These are phyloP conservation scores for Aspergillus ustus DNA, from an alignment of 2,329 filamentous ascomycete species.

Conservation along the genomic window DNA sequence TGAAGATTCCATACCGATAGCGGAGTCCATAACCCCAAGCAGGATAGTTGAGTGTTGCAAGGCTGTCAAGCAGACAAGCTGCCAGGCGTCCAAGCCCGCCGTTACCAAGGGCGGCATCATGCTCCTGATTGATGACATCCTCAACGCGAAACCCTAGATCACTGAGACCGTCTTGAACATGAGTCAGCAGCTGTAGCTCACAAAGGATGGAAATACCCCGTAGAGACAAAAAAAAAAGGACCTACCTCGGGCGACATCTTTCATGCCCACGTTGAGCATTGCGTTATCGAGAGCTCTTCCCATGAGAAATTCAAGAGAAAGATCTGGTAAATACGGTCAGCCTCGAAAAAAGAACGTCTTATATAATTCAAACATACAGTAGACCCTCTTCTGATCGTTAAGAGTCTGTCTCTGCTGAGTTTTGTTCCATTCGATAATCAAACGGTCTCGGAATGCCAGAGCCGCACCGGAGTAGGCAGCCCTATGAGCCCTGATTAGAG, in stretches of 20 bases:
- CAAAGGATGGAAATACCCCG: conserved; percentile 3
- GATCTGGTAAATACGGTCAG: conserved; percentile 55
- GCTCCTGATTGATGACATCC: conserved; percentile 91
- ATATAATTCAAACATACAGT: conserved; percentile 62
- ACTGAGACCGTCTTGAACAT: conserved; percentile 69
- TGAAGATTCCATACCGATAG: conserved; percentile 98
- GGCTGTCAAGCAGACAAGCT: conserved; percentile 94
- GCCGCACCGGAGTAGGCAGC: conserved; percentile 91
- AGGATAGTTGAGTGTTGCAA: conserved; percentile 92
- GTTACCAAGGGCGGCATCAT: conserved; percentile 94
- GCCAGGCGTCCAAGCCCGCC: conserved; percentile 93
- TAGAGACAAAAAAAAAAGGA: too few relatives aligned
- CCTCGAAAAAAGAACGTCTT: not conserved
- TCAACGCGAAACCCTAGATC: conserved; percentile 97
- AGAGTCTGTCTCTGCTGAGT: conserved; percentile 96
- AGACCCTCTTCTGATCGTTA: conserved; percentile 87
- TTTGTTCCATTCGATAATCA: conserved; percentile 96
- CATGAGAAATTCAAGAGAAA: conserved; percentile 98
- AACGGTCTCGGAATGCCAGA: conserved; percentile 86
- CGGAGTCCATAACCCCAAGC: conserved; percentile 97
- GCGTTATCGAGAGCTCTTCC: conserved; percentile 95
- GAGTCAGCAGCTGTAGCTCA: conserved; percentile 23
- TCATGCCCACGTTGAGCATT: conserved; percentile 93
- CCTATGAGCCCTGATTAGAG: conserved; percentile 43
- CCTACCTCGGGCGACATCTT: conserved; percentile 79